Evolutionary conservation across 129 eudicot species (phyloP).

Genomic region (Ambrosia artemisiifolia): DNA sequence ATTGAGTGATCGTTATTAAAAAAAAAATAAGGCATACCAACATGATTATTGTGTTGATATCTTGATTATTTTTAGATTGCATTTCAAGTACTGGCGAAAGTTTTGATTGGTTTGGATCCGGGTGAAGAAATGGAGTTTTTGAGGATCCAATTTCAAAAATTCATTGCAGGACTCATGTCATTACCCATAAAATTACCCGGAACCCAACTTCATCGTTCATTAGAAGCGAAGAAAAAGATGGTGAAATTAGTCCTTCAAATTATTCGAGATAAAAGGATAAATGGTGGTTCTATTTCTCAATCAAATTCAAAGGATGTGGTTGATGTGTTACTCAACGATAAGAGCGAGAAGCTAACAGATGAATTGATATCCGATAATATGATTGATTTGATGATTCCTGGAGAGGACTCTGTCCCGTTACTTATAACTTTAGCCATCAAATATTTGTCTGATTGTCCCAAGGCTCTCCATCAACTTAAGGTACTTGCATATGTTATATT

Average conservation of each 20-base stretch:
- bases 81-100: conserved; percentile 82
- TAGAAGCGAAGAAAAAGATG: conserved; percentile 86
- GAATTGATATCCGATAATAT: conserved; percentile 75
- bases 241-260: conserved; percentile 55
- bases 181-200: conserved; percentile 84
- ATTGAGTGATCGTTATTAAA: background rate
- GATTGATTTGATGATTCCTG: conserved; percentile 97
- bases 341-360: conserved; percentile 57
- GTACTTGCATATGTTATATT: conserved; percentile 25
- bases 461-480: conserved; percentile 72
- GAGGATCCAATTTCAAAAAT: conserved; percentile 70
- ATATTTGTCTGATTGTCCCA: conserved; percentile 76
- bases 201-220: conserved; percentile 71
- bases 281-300: background rate
- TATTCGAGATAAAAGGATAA: conserved; percentile 45
- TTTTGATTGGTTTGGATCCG: conserved; percentile 72
- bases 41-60: background rate
- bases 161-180: conserved; percentile 88
- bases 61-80: conserved; percentile 52
- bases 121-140: conserved; percentile 79
- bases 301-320: conserved; percentile 51
- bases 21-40: background rate
- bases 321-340: conserved; percentile 62
- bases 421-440: conserved; percentile 79
- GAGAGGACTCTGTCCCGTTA: conserved; percentile 90